Evolutionary conservation across 2,329 filamentous ascomycete genomes (phyloP).

Genomic region (Hymenoscyphus scutula): DNA sequence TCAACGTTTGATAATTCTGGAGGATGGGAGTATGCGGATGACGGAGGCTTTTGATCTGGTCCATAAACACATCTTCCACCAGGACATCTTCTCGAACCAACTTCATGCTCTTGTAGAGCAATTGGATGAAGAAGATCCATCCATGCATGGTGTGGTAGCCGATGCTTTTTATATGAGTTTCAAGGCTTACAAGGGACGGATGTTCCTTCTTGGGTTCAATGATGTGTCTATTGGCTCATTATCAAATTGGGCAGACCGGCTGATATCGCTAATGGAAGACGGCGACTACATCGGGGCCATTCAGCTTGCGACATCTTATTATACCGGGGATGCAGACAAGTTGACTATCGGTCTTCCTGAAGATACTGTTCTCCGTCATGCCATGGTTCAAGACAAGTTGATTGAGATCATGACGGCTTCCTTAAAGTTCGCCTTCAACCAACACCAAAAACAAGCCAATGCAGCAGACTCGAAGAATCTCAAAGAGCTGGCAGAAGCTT

Average conservation of each 20-base stretch:
- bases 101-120: conserved; percentile 82
- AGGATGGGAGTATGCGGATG: conserved; percentile 84
- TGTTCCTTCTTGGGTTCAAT: conserved; percentile 92
- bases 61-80: conserved; percentile 88
- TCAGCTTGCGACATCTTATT: conserved; percentile 86
- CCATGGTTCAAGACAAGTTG: conserved; percentile 82
- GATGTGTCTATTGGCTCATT: conserved; percentile 87
- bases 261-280: conserved; percentile 91
- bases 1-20: conserved; percentile 86
- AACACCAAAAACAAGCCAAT: conserved; percentile 51
- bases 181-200: conserved; percentile 86
- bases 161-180: conserved; percentile 99
- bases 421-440: conserved; percentile 80
- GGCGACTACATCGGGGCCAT: conserved; percentile 96
- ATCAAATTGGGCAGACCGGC: conserved; percentile 94
- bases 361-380: conserved; percentile 70
- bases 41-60: conserved; percentile 93
- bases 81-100: conserved; percentile 85
- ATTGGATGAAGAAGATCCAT: conserved; percentile 78
- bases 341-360: conserved; percentile 91
- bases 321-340: conserved; percentile 86
- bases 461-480: conserved; percentile 51
- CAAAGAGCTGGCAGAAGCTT: conserved; percentile 75
- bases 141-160: conserved; percentile 92
- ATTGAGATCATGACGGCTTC: conserved; percentile 93